These are phyloP conservation scores for Bryoglossum gracile DNA, from an alignment of 495 filamentous ascomycete species.

Conservation along the genomic window DNA sequence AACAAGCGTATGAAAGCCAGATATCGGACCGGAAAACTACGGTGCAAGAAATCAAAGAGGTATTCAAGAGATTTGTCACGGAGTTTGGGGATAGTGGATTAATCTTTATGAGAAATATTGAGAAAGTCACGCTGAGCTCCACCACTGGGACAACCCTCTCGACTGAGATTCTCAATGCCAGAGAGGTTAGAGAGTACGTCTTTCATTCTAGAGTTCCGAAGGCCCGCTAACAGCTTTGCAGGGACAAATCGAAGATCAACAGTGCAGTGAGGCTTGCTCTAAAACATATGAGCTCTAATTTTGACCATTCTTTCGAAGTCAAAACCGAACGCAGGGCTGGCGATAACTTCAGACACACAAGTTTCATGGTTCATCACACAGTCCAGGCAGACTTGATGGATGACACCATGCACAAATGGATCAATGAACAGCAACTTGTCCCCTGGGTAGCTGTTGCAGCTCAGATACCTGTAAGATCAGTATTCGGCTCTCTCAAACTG, in stretches of 20 bases:
- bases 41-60: conserved; percentile 24
- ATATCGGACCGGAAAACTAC: conserved; percentile 24
- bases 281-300: conserved; percentile 3
- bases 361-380: conserved; percentile 28
- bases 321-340: conserved; percentile 8
- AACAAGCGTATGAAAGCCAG: conserved; percentile 28
- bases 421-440: conserved; percentile 29
- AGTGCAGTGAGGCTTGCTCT: conserved; percentile 9
- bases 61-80: conserved; percentile 26
- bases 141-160: conserved; percentile 19
- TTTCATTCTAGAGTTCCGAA: too few relatives aligned
- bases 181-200: conserved; percentile 16
- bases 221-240: conserved; percentile 10
- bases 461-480: conserved; percentile 23
- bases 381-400: conserved; percentile 19
- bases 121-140: conserved; percentile 26
- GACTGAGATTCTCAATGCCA: conserved; percentile 18
- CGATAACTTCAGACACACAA: background rate
- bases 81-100: conserved; percentile 30
- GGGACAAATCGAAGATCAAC: conserved; percentile 16
- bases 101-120: conserved; percentile 33
- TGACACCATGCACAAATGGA: conserved; percentile 27
- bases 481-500: background rate
- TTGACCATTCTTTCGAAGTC: conserved; percentile 18
- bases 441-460: conserved; percentile 37